Evolutionary conservation across 1,284 basidiomycete species (phyloP), one percentile per base, ranked within the genome.

Genomic region (Mycena sp.): DNA sequence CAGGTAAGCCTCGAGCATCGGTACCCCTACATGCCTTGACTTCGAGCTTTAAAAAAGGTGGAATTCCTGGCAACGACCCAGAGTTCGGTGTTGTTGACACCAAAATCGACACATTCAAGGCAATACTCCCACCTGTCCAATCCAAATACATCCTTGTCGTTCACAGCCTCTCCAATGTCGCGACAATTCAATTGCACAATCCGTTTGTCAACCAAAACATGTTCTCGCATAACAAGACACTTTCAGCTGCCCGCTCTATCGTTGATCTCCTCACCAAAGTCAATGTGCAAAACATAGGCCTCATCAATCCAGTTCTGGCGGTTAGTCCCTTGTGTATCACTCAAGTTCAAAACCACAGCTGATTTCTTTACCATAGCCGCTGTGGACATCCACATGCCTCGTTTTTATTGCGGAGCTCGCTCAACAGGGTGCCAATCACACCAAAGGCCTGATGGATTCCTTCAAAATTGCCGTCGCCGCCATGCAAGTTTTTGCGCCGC

Each of bases 221-320:
- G 37, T n/a, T 19, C 4, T 63, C 64, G 4, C 57, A 29, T n/a
- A 29, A 25, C 1, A 59, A 53, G 28, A 21, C 32, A 3, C 55
- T 66, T 6, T 30, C 6, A 6, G 64, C 64, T 6, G 57, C 64
- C 1, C 43, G 56, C 12, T 50, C 56, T 1, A 40, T 66, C 4
- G 56, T 55, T 19, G 29, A 37, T 11, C 43, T 63, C 38, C 44
- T 66, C 5, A 10, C 4, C 4, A 29, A 48, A 17, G 53, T 45
- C 1, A 61, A 63, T 17, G 48, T 63, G 0, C 44, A 43, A 26
- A 59, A 60, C 6, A 14, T 62, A 5, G 61, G 61, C 30, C 19
- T 63, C 2, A 32, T 66, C 1, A 57, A 66, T 28, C 64, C 64
- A 7, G 48, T 66, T 35, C 60, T 66, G 6, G 64, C 64, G 21